A percentile compares a stretch with the other conserved stretches of the same genome.
phyloP scores from a whole-genome alignment of 345 rosid genomes.

The Eucalyptus pauciflora region DNA sequence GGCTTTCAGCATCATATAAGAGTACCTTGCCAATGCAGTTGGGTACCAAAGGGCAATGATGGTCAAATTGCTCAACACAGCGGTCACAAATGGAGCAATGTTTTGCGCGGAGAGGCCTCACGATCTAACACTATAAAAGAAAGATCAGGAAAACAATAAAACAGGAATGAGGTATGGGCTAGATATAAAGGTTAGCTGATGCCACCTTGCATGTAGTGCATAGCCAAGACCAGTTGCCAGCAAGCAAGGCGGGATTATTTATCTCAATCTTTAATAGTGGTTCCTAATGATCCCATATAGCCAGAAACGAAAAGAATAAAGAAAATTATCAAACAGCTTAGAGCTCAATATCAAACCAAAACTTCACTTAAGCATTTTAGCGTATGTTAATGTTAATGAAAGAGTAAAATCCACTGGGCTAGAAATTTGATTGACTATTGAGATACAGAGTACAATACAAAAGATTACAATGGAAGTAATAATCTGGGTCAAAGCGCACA shows the following conservation, averaged over 20 bases:
- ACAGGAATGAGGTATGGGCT: not conserved
- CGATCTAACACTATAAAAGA: conserved; percentile 36
- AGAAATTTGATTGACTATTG: not conserved
- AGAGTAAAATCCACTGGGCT: not conserved
- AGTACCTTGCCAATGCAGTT: conserved; percentile 97
- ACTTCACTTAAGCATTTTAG: not conserved
- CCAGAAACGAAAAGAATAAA: not conserved
- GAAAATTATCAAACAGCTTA: not conserved
- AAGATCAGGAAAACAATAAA: not conserved
- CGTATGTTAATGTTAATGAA: not conserved
- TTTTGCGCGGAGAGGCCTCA: conserved; percentile 97
- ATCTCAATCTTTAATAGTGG: conserved; percentile 84
- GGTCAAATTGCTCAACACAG: conserved; percentile 97
- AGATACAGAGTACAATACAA: not conserved
- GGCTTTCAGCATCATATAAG: not conserved
- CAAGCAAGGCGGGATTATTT: conserved; percentile 77
- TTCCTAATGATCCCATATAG: conserved; percentile 28
- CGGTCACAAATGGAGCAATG: conserved; percentile 93
- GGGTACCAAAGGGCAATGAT: conserved; percentile 98
- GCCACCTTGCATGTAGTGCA: conserved; percentile 97
- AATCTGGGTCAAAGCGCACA: conserved; percentile 27
- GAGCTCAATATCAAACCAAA: not conserved
- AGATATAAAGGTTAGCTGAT: not conserved
- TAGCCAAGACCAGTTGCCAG: conserved; percentile 96
- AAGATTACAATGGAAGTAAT: not conserved